Conservation (phyloP, 805 yeast species). For the Deakozyma indianensis region DNA sequence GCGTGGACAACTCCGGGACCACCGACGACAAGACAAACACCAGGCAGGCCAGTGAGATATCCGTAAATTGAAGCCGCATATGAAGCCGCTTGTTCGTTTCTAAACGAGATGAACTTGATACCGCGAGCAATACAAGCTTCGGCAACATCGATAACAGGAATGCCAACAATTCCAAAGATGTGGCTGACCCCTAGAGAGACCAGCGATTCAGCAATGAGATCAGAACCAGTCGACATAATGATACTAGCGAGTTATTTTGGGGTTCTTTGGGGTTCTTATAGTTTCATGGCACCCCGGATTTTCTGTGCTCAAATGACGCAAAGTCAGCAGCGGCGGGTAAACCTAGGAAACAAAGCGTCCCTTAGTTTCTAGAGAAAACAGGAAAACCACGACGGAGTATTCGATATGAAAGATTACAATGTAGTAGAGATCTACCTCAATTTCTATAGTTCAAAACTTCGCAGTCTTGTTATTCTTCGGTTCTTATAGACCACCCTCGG, state of each 20-base stretch:
- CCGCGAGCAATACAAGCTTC: slow-evolving; percentile 41
- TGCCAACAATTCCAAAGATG: slow-evolving; percentile 62
- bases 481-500: no score
- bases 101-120: slow-evolving; percentile 41
- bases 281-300: no score
- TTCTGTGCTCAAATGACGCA: no score
- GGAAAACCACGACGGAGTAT: no score
- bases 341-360: no score
- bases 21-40: slow-evolving; percentile 56
- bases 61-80: slow-evolving; percentile 67
- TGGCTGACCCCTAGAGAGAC: slow-evolving; percentile 35
- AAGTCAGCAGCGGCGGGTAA: no score
- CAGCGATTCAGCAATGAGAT: slow-evolving; percentile 34
- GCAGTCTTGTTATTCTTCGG: no score
- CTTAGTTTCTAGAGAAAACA: no score
- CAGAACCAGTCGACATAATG: slow-evolving; percentile 24
- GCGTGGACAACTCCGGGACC: slow-evolving; percentile 66
- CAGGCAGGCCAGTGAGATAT: slow-evolving; percentile 48
- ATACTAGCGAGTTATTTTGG: background rate
- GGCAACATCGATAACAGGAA: slow-evolving; percentile 61
- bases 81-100: slow-evolving; percentile 64
- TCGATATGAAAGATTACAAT: no score
- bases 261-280: no score
- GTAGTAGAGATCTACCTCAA: no score
- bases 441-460: no score